phyloP scores from a whole-genome alignment of 306 rosid genomes.

The Medicago arabica region DNA sequence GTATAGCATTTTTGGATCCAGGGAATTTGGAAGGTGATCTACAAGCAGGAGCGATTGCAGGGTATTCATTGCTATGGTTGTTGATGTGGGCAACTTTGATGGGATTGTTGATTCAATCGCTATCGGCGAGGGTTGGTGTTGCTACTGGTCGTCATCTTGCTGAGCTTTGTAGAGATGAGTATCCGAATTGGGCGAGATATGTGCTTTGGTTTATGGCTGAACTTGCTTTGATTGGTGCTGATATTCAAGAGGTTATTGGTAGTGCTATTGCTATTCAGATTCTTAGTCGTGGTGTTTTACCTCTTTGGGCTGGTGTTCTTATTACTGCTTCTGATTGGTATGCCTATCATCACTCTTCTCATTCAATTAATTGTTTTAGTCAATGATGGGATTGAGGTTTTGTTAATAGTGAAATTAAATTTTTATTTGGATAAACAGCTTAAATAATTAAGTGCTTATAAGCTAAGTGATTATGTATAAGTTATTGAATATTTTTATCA shows the following conservation, averaged over 20 bases:
- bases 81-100: constrained; percentile 84
- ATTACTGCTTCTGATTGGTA: constrained; percentile 92
- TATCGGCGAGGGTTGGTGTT: constrained; percentile 74
- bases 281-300: constrained; percentile 72
- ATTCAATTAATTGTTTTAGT: not conserved
- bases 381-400: not conserved
- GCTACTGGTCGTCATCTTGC: constrained; percentile 86
- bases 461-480: too few relatives aligned
- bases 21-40: constrained; percentile 93
- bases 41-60: constrained; percentile 88
- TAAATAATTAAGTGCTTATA: not conserved
- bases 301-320: constrained; percentile 87
- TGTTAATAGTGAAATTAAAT: not conserved
- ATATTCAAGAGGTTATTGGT: constrained; percentile 93
- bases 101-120: constrained; percentile 80
- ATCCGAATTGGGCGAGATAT: constrained; percentile 71
- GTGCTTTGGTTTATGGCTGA: constrained; percentile 90
- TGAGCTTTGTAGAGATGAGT: constrained; percentile 84
- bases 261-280: constrained; percentile 93
- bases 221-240: constrained; percentile 91
- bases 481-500: too few relatives aligned
- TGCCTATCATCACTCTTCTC: not conserved
- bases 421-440: not conserved
- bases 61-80: constrained; percentile 83
- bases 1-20: constrained; percentile 93